phyloP scores from a whole-genome alignment of 345 rosid genomes.

The Eucalyptus sp. region DNA sequence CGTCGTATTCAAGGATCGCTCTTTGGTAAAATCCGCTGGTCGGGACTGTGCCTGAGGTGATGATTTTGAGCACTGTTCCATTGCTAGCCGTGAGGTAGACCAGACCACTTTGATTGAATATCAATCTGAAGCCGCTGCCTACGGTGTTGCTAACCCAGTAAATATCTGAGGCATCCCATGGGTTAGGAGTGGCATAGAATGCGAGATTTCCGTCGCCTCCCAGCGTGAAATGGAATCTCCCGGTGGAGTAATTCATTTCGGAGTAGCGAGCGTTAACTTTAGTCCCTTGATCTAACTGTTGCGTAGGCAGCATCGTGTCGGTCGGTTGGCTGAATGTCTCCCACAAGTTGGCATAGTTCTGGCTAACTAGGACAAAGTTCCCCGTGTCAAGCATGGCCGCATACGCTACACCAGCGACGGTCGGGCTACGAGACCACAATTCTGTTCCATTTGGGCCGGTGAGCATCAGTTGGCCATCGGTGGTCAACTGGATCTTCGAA shows the following conservation, averaged over 20 bases:
- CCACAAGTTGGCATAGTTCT: conserved; percentile 16
- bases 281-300: conserved; percentile 1
- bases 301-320: conserved; percentile 39
- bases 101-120: conserved; percentile 35
- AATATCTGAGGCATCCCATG: neutral
- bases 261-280: conserved; percentile 13
- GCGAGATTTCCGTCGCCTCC: conserved; percentile 17
- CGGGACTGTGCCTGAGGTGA: neutral
- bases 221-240: conserved; percentile 14
- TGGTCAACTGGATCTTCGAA: conserved; percentile 22
- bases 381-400: conserved; percentile 41
- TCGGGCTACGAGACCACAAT: conserved; percentile 8
- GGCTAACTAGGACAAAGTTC: conserved; percentile 22
- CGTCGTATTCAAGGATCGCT: conserved; percentile 35
- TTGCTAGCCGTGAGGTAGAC: conserved; percentile 14
- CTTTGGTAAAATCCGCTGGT: conserved; percentile 17
- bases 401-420: conserved; percentile 8
- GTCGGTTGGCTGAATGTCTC: conserved; percentile 36
- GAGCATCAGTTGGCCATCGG: conserved; percentile 16
- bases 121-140: conserved; percentile 2
- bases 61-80: neutral
- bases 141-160: conserved; percentile 12
- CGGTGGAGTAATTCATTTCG: conserved; percentile 11
- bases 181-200: conserved; percentile 5
- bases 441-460: conserved; percentile 2